Evolutionary conservation across 2,329 filamentous ascomycete species (phyloP).

Genomic region (Talaromyces amestolkiae): DNA sequence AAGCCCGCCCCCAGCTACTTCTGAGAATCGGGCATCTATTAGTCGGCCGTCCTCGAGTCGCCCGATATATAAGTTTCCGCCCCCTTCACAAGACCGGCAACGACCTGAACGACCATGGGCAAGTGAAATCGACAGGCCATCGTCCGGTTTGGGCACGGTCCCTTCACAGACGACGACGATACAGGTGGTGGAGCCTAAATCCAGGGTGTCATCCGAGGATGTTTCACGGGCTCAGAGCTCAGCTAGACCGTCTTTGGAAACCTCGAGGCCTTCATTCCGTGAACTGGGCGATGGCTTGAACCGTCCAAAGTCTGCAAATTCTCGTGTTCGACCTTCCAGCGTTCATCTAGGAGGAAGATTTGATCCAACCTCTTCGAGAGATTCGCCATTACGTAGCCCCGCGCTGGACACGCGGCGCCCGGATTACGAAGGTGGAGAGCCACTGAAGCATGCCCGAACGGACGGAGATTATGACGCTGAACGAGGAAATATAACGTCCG

Average conservation of each 20-base stretch:
- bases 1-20: conserved; percentile 40
- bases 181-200: conserved; percentile 48
- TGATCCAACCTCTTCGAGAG: conserved; percentile 67
- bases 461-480: conserved; percentile 37
- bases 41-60: conserved; percentile 34
- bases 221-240: conserved; percentile 53
- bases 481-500: conserved; percentile 65
- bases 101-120: conserved; percentile 46
- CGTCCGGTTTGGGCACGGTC: conserved; percentile 28
- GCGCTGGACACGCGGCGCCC: conserved; percentile 35
- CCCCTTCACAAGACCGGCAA: conserved; percentile 44
- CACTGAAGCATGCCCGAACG: conserved; percentile 34
- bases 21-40: conserved; percentile 29
- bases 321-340: conserved; percentile 71
- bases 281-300: conserved; percentile 60
- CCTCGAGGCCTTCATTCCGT: conserved; percentile 60
- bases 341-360: conserved; percentile 79
- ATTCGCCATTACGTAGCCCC: conserved; percentile 62
- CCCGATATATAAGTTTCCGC: conserved; percentile 56
- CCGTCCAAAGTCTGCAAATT: conserved; percentile 62
- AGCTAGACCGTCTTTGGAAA: conserved; percentile 69
- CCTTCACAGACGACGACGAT: conserved; percentile 36
- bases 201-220: conserved; percentile 49
- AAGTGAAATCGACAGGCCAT: conserved; percentile 28
- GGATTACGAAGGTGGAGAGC: conserved; percentile 37